A percentile compares a stretch with the other conserved stretches of the same genome.
These are phyloP conservation scores for Dothideomycetes sp. DNA, from an alignment of 2,329 filamentous ascomycete genomes.

Conservation along the genomic window DNA sequence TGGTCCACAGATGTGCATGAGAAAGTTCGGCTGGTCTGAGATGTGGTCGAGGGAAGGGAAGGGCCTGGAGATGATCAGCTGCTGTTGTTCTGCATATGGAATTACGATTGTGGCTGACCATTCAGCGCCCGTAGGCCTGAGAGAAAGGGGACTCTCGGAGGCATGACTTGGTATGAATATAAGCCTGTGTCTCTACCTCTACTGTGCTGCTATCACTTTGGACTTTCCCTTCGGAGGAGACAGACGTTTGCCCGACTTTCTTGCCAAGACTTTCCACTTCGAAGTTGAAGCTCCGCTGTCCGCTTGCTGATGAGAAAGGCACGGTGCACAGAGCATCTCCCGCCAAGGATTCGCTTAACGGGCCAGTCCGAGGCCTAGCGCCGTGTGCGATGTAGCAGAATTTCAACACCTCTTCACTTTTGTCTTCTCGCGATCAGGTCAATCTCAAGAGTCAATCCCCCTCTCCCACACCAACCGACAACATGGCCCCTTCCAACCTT, in stretches of 20 bases:
- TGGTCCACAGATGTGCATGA: slow-evolving; percentile 56
- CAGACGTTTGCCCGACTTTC: background rate
- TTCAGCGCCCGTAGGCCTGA: slow-evolving; percentile 31
- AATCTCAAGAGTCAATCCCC: background rate
- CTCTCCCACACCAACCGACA: slow-evolving; percentile 32
- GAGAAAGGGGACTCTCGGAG: slow-evolving; percentile 34
- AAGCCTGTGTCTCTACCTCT: too few species aligned
- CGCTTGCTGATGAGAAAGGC: too few species aligned
- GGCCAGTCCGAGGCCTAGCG: too few species aligned
- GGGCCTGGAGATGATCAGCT: background rate
- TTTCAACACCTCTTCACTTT: too few species aligned
- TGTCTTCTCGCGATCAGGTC: background rate
- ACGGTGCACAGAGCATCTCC: too few species aligned
- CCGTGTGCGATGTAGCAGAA: too few species aligned
- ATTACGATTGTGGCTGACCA: slow-evolving; percentile 16
- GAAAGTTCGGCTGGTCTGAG: slow-evolving; percentile 24
- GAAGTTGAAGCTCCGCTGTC: too few species aligned
- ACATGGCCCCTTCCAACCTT: slow-evolving; percentile 91
- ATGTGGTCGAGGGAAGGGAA: slow-evolving; percentile 2
- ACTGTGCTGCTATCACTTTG: too few species aligned
- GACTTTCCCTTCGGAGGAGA: background rate
- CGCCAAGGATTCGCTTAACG: too few species aligned
- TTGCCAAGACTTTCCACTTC: too few species aligned
- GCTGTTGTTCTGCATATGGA: background rate
- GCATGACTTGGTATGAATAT: slow-evolving; percentile 24